Evolutionary conservation across 2,329 filamentous ascomycete species (phyloP).

Genomic region (Aspergillus sp.): DNA sequence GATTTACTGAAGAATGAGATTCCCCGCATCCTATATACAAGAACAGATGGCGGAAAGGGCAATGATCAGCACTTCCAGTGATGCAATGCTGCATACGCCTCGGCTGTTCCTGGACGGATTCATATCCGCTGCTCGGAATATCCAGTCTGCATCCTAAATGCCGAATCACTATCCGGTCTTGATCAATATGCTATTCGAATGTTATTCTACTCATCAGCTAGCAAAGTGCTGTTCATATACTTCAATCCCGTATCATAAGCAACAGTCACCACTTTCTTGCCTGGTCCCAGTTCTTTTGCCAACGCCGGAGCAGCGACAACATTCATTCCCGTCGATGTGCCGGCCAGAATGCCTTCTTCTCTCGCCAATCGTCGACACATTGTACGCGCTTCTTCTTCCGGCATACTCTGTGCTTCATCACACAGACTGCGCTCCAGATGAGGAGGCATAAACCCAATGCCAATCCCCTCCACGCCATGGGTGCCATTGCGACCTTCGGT

Average conservation of each 20-base stretch:
- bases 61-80: too few relatives aligned
- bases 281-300: slow-evolving; percentile 8
- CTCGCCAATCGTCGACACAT: slow-evolving; percentile 76
- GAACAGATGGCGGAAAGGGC: too few relatives aligned
- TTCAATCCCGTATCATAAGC: slow-evolving; percentile 13
- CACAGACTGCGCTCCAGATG: slow-evolving; percentile 71
- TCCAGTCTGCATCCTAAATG: too few relatives aligned
- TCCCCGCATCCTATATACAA: too few relatives aligned
- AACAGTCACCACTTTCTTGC: slow-evolving; percentile 9
- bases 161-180: too few relatives aligned
- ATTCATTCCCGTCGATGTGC: slow-evolving; percentile 31
- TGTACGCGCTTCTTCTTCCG: slow-evolving; percentile 76
- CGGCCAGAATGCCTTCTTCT: slow-evolving; percentile 82
- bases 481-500: slow-evolving; percentile 40
- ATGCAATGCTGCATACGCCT: too few relatives aligned
- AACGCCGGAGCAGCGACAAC: slow-evolving; percentile 11
- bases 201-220: too few relatives aligned
- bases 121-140: too few relatives aligned
- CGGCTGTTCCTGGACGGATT: too few relatives aligned
- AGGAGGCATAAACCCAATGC: slow-evolving; percentile 89
- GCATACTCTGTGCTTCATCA: slow-evolving; percentile 90
- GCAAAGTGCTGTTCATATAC: slow-evolving; percentile 3
- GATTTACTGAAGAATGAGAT: too few relatives aligned
- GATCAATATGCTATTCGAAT: too few relatives aligned
- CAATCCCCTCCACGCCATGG: slow-evolving; percentile 93